phyloP scores from a whole-genome alignment of 1,284 basidiomycete species.

The Kwoniella shivajii region DNA sequence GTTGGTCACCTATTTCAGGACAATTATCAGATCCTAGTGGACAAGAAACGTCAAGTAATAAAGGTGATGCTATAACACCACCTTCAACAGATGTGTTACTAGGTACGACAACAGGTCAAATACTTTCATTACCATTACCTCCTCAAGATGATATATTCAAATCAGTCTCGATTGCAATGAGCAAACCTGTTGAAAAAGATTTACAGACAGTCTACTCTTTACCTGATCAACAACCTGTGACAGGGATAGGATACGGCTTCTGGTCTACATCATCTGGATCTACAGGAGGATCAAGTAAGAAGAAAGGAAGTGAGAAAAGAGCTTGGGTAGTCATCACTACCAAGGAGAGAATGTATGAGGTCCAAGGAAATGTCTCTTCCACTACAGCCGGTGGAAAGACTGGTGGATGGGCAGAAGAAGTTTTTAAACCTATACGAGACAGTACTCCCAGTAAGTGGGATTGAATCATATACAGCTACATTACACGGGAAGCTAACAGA shows the following conservation, averaged over 20 bases:
- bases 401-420: constrained; percentile 69
- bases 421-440: constrained; percentile 75
- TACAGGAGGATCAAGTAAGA: constrained; percentile 14
- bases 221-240: constrained; percentile 75
- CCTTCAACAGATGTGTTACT: constrained; percentile 62
- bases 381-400: constrained; percentile 55
- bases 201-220: constrained; percentile 76
- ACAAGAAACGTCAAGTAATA: constrained; percentile 5
- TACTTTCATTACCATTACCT: constrained; percentile 74
- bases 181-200: constrained; percentile 60
- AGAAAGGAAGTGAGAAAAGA: constrained; percentile 27
- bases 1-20: constrained; percentile 73
- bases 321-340: constrained; percentile 77
- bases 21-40: constrained; percentile 4
- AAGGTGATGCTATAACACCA: constrained; percentile 37
- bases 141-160: constrained; percentile 89
- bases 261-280: constrained; percentile 34
- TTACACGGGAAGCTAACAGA: no score
- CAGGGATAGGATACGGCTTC: constrained; percentile 78
- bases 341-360: constrained; percentile 86
- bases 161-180: constrained; percentile 58
- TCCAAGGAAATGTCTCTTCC: constrained; percentile 63
- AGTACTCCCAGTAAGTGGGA: constrained; percentile 69
- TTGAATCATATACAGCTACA: background rate
- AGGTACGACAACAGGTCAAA: constrained; percentile 77